Conservation (phyloP, 2,329 filamentous ascomycete genomes). For the Fusarium phyllophilum region DNA sequence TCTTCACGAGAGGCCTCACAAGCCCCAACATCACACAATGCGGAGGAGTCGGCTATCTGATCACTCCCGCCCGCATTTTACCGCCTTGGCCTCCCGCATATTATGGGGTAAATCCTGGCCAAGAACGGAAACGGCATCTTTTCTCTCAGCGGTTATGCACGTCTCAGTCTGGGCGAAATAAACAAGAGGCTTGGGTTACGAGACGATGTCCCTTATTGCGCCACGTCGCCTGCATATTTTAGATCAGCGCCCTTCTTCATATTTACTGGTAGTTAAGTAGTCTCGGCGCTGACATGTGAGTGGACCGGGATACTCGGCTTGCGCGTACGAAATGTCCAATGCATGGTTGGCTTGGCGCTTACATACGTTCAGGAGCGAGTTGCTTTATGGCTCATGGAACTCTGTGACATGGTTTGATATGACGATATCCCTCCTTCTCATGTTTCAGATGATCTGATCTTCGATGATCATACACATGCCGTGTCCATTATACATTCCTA, state of each 20-base stretch:
- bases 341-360: slow-evolving; percentile 8
- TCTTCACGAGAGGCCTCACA: slow-evolving; percentile 9
- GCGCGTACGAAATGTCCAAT: slow-evolving; percentile 10
- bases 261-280: background rate
- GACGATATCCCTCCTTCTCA: fast-evolving
- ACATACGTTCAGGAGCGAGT: too few relatives aligned
- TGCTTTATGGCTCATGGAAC: background rate
- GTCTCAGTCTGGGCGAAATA: background rate
- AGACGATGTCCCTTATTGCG: background rate
- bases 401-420: background rate
- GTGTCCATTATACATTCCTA: background rate
- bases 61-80: background rate
- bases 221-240: slow-evolving; percentile 4
- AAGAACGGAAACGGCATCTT: slow-evolving; percentile 13
- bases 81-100: background rate
- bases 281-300: slow-evolving; percentile 17
- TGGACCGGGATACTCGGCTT: slow-evolving; percentile 1
- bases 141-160: background rate
- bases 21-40: background rate
- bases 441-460: background rate
- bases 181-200: background rate
- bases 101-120: background rate
- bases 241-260: background rate
- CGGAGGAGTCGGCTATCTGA: background rate
- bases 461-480: too few relatives aligned